Evolutionary conservation across 805 yeast genomes (phyloP).

Genomic region (Myxozyma neglecta): DNA sequence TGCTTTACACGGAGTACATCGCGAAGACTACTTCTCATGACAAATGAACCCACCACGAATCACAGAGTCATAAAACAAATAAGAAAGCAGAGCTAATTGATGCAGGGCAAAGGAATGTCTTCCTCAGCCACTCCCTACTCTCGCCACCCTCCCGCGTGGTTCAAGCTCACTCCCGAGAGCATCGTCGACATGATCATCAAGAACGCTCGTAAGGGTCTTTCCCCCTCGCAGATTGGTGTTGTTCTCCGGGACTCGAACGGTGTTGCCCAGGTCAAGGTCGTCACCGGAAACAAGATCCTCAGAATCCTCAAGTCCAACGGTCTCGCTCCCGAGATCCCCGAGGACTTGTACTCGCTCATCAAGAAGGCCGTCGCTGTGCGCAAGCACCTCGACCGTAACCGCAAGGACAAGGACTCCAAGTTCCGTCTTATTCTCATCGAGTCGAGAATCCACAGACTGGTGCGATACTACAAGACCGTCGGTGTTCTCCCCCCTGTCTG

Average conservation of each 20-base stretch:
- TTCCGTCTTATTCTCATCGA: constrained; percentile 99
- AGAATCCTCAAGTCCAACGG: constrained; percentile 99
- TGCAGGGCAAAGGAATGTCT: constrained; percentile 96
- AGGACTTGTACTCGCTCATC: constrained; percentile 97
- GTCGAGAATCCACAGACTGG: constrained; percentile 99
- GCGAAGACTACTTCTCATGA: background rate
- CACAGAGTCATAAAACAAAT: background rate
- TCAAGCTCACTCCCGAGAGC: constrained; percentile 92
- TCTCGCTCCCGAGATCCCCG: constrained; percentile 99
- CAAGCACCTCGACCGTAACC: constrained; percentile 99
- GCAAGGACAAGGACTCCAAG: constrained; percentile 99
- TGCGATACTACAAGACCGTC: constrained; percentile 99
- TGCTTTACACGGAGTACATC: background rate
- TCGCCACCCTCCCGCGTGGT: constrained; percentile 99
- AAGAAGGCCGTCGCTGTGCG: constrained; percentile 99
- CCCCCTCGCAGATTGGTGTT: constrained; percentile 99
- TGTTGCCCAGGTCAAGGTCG: constrained; percentile 94
- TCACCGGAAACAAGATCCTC: constrained; percentile 92
- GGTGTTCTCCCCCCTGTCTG: constrained; percentile 99
- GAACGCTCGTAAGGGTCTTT: constrained; percentile 99
- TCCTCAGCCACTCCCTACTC: constrained; percentile 99
- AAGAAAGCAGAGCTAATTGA: background rate
- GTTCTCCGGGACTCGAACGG: constrained; percentile 99
- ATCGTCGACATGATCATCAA: constrained; percentile 98
- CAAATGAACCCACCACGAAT: background rate